Percentiles rank a stretch among this genome's conserved stretches.
These are phyloP conservation scores for Colletotrichum eremochloae DNA, from an alignment of 2,329 filamentous ascomycete species.

Conservation along the genomic window DNA sequence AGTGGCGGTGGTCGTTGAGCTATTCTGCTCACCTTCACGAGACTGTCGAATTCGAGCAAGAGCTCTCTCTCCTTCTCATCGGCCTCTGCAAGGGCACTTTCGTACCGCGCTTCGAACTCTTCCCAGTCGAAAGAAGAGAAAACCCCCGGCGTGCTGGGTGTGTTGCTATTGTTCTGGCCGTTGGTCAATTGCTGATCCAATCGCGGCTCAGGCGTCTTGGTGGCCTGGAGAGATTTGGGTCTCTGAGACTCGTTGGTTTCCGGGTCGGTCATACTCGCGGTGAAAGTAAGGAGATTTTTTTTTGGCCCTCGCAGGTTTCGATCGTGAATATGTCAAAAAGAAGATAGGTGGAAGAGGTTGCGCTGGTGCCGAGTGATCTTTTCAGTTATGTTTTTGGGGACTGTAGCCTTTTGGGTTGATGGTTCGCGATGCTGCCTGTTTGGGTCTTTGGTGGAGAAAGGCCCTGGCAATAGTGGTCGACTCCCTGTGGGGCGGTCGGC, in stretches of 20 bases:
- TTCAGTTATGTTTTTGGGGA: background rate
- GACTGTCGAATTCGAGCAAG: conserved; percentile 73
- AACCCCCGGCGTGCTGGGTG: conserved; percentile 65
- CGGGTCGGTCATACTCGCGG: conserved; percentile 26
- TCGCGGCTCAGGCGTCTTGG: conserved; percentile 57
- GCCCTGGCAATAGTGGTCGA: background rate
- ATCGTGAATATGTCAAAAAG: background rate
- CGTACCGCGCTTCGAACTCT: conserved; percentile 78
- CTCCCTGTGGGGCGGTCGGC: background rate
- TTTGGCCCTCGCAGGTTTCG: too few relatives aligned
- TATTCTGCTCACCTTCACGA: conserved; percentile 69
- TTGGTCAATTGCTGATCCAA: conserved; percentile 50
- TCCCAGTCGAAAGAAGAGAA: conserved; percentile 80
- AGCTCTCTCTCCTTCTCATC: conserved; percentile 74
- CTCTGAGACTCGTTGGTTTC: conserved; percentile 16
- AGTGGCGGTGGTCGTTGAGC: background rate
- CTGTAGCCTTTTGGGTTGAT: background rate
- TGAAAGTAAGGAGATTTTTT: background rate
- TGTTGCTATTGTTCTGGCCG: conserved; percentile 47
- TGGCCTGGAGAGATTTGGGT: conserved; percentile 42
- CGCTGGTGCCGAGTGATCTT: background rate
- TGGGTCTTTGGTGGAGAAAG: background rate
- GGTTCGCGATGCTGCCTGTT: background rate
- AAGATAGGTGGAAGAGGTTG: background rate
- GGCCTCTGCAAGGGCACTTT: conserved; percentile 73